Conservation (phyloP, 345 rosid species). For the Kernera saxatilis region DNA sequence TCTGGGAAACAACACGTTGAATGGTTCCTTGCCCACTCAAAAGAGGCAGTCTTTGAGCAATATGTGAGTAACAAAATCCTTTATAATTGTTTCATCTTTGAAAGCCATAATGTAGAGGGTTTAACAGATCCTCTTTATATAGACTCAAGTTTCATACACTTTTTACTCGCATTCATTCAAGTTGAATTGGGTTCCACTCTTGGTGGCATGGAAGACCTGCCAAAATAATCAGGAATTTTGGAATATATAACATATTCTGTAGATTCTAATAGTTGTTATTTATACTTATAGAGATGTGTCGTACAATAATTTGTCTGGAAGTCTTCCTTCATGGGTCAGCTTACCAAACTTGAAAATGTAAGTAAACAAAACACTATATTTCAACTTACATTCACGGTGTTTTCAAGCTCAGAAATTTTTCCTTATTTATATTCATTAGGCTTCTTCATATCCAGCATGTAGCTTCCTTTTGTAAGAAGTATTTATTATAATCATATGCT, state of each 20-base stretch:
- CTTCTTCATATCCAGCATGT: background rate
- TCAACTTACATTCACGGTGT: background rate
- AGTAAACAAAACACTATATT: slow-evolving; percentile 5
- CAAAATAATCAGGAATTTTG: background rate
- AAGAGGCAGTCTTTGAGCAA: slow-evolving; percentile 42
- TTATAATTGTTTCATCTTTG: background rate
- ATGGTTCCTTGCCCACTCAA: slow-evolving; percentile 48
- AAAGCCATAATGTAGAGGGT: background rate
- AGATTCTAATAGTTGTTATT: background rate
- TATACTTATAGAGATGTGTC: slow-evolving; percentile 62
- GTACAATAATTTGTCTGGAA: slow-evolving; percentile 60
- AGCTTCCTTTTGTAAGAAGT: background rate
- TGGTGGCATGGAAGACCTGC: slow-evolving; percentile 1
- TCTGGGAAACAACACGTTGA: slow-evolving; percentile 36
- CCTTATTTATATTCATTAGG: background rate
- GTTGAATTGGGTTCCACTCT: background rate
- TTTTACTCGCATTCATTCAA: background rate
- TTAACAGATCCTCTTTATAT: background rate
- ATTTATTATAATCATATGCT: background rate
- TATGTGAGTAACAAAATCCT: slow-evolving; percentile 44
- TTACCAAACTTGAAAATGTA: slow-evolving; percentile 43
- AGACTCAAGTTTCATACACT: background rate
- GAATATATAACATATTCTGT: background rate
- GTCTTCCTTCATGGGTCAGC: slow-evolving; percentile 66
- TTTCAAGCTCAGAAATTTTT: background rate